Percentiles rank a stretch among this genome's conserved stretches.
phyloP scores from a whole-genome alignment of 1,284 basidiomycete species.

The Pascua sp. region DNA sequence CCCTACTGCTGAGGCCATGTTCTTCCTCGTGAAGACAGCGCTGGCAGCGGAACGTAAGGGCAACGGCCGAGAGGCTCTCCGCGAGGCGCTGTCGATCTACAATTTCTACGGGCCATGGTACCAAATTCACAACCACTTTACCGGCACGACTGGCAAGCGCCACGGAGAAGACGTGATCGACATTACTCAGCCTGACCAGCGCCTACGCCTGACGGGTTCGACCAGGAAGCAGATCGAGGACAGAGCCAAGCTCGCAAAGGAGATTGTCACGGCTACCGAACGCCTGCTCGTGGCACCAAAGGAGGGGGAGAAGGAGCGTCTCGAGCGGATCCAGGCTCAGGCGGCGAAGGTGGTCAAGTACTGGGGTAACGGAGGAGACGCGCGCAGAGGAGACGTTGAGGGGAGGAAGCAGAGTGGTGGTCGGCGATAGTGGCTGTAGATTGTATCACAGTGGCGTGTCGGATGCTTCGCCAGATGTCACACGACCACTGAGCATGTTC shows the following conservation, averaged over 20 bases:
- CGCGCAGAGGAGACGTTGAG: too few relatives aligned
- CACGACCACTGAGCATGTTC: too few relatives aligned
- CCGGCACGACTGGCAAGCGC: neutral
- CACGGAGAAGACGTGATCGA: neutral
- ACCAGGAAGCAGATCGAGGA: neutral
- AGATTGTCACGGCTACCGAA: slow-evolving; percentile 3
- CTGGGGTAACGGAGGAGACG: too few relatives aligned
- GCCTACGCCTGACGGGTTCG: neutral
- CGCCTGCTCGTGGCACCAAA: slow-evolving; percentile 4
- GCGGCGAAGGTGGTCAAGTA: neutral
- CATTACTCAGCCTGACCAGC: neutral
- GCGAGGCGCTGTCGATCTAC: slow-evolving; percentile 19
- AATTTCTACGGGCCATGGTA: slow-evolving; percentile 13
- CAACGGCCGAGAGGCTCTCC: slow-evolving; percentile 14
- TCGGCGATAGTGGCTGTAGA: too few relatives aligned
- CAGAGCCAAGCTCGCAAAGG: slow-evolving; percentile 11
- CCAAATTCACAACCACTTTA: neutral
- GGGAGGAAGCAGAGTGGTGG: too few relatives aligned
- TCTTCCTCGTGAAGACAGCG: slow-evolving; percentile 28
- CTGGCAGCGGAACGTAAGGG: slow-evolving; percentile 9
- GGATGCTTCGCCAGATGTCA: too few relatives aligned
- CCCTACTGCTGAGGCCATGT: slow-evolving; percentile 21
- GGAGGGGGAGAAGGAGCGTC: neutral
- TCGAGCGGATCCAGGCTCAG: neutral
- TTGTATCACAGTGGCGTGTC: too few relatives aligned